Evolutionary conservation across 1,139 yeast genomes (phyloP), one percentile per base, ranked within the genome.

Genomic region (Nadsonia starkeyi-henricii): DNA sequence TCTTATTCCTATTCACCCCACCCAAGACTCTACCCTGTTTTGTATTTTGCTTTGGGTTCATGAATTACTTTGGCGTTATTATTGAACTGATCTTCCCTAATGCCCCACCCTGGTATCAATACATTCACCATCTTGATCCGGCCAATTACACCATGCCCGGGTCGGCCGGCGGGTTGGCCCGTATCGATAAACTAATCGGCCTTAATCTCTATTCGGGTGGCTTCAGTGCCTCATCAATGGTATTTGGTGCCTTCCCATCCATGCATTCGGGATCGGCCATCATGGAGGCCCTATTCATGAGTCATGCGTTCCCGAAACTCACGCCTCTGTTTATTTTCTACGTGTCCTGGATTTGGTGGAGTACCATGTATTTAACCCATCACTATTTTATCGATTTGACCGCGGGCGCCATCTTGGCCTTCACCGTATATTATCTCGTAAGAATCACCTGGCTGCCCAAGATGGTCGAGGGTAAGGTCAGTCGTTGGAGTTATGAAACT

Each of bases 81-180:
- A 75, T 77, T 51, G 98, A 91, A 68, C 74, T 86, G 55, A 56
- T 79, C 28, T 88, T 86, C 64, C 97, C 98, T 2, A 86, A 95
- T 47, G 96, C 98, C 52, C 95, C 99, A 36, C 99, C 99, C 37
- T 91, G 99, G 99, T 91, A 93, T 64, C 88, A 88, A 63, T 78
- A 78, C 55, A 66, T 81, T 48, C 81, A 91, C 62, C 96, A 96
- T 1, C 73, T 89, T 54, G 79, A 79, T 53, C 94, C 96, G 20
- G 98, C 98, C 5, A 78, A 86, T 65, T 91, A 93, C 65, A 71
- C 82, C 49, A 89, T 91, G 95, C 74, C 74, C 45, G 99, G 98
- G 19, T 82, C 94, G 1, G 96, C 99, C 2, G 99, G 98, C 58
- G 99, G 99, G 0, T 75, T 91, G 55, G 93, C 82, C 19, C 75